These are phyloP conservation scores for Paecilomyces formosus DNA, from an alignment of 2,329 filamentous ascomycete species.

Conservation along the genomic window DNA sequence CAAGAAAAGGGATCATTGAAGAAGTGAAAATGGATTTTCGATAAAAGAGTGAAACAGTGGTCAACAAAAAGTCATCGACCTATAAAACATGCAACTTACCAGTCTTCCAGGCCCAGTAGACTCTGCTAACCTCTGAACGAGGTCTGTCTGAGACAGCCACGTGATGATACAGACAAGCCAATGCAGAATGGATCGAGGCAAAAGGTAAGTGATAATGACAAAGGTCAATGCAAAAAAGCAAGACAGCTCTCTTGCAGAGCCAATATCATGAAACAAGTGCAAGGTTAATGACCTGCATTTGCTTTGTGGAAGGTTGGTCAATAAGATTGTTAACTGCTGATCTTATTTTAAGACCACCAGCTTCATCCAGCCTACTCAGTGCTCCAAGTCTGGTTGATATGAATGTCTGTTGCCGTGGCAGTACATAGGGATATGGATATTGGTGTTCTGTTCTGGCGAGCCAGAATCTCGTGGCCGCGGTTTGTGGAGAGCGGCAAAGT, in stretches of 20 bases:
- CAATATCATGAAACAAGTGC: not conserved
- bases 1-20: not conserved
- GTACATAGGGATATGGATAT: not conserved
- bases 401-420: not conserved
- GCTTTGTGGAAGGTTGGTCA: not conserved
- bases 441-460: not conserved
- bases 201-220: not conserved
- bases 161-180: not conserved
- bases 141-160: not conserved
- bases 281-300: not conserved
- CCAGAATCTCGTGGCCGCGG: not conserved
- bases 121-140: not conserved
- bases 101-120: not conserved
- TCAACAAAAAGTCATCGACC: not conserved
- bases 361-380: not conserved
- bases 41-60: not conserved
- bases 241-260: not conserved
- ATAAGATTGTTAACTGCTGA: not conserved
- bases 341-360: not conserved
- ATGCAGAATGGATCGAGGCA: not conserved
- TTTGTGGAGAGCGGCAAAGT: not conserved
- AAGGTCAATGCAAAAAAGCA: not conserved
- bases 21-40: not conserved
- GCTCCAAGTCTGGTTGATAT: not conserved
- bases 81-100: not conserved